Base-by-base conservation (phyloP, 2,329 filamentous ascomycete species). In the Coniosporium tulheliwenetii region DNA sequence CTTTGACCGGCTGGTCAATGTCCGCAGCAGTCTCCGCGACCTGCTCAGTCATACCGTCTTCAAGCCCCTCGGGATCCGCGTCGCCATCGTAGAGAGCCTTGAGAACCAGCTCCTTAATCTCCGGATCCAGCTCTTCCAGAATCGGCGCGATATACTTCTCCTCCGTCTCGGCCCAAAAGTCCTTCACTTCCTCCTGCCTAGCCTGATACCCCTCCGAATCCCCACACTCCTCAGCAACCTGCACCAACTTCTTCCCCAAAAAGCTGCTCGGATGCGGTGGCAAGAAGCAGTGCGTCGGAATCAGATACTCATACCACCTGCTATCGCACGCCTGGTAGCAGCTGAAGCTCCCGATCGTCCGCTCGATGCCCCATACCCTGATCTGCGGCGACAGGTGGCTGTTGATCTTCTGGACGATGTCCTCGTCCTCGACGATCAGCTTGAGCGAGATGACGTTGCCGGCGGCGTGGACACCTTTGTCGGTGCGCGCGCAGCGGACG, bases 391-490 rank as follows among this genome's bases (percentile, higher is more conserved):
- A 82, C 34, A 98, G 70, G 42, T 83, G 67, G 31, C 77, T 73
- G 62, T 98, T 98, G 71, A 98, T 94, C 63, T 85, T 93, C 42
- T 86, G 67, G 16, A 96, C 79, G 38, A 95, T 76, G 46, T 93
- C 78, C 9, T 77, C 71, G 43, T 96, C 89, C 61, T 96, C 89
- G 38, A 95, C 80, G 52, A 98, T 96, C 50, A 98, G 70, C 66
- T 98, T 98, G 52, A 96, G 61, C 30, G 85, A 94, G 46, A 96
- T 85, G 53, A 96, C 80, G 55, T 96, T 96, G 40, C 89, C 91
- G 1, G 89, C 89, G 1, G 89, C 89, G 59, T 96, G 89, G 2
- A 96, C 89, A 41, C 91, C 91, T 67, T 96, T 98, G 65, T 98
- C 91, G 0, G 91, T 98, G 47, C 91, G 75, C 3, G 91, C 91